Evolutionary conservation across 139 green algal genomes (phyloP), one percentile per base, ranked within the genome.

Genomic region (Pleodorina starrii): DNA sequence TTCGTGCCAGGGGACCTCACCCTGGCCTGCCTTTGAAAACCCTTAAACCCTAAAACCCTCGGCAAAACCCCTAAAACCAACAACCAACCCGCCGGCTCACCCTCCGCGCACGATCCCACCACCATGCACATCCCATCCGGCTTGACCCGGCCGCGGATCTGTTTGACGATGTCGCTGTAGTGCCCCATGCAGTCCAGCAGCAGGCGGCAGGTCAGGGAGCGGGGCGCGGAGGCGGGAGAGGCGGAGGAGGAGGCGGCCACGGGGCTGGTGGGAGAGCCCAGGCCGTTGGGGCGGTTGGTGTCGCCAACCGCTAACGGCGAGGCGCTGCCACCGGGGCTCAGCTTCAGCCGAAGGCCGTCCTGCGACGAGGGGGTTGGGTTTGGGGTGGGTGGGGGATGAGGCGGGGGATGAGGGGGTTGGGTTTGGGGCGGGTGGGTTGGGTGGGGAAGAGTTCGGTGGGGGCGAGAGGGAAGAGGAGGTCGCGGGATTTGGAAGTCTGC

Each of bases 141-240:
- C 86, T 96, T 96, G 5, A 84, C 68, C 2, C 90, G 50, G 23
- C 93, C 91, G 16, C 97, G 77, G 60, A 97, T 91, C 94, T 98
- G 96, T 77, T 95, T 95, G 5, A 97, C 96, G 36, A 98, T 97
- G 71, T 95, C 94, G 14, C 86, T 95, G 88, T 93, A 97, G 84
- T 99, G 94, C 38, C 97, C 97, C 97, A 99, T 99, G 93, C 94
- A 97, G 90, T 99, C 97, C 29, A 99, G 51, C 63, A 99, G 89
- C 78, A 99, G 93, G 0, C 95, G 92, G 10, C 90, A 90, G 23
- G 48, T 89, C 10, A 97, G 74, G 71, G 85, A 32, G 35, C 40
- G 32, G 35, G 57, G 36, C 25, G 75, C 86, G 9, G 54, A 32
- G 81, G 21, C 38, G 50, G 29, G 27, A 40, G 9, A 42, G 50